Evolutionary conservation across 2,329 filamentous ascomycete genomes (phyloP), one percentile per base, ranked within the genome.

Genomic region (Trichoderma koningii): DNA sequence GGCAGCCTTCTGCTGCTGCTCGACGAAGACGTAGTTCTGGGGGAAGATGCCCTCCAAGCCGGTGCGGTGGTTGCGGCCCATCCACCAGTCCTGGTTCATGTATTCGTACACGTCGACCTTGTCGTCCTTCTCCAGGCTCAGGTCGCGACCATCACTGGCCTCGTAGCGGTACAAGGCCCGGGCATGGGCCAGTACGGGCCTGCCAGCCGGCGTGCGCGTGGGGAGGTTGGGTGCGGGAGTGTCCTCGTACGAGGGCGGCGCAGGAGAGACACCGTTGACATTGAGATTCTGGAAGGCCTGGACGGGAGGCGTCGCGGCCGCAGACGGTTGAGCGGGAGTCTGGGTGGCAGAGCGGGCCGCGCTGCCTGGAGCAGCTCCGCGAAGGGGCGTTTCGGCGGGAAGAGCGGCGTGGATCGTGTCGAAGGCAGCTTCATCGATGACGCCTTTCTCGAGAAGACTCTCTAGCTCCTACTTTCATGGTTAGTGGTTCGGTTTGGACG

Each of bases 61-160:
- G 9, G 93, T 96, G 61, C 92, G 87, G 73, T 89, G 82, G 78
- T 96, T 97, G 71, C 86, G 87, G 70, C 94, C 94, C 83, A 92
- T 89, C 92, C 93, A 97, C 94, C 94, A 98, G 78, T 98, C 93
- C 68, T 89, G 87, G 78, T 98, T 98, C 89, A 97, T 95, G 81
- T 96, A 93, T 79, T 97, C 92, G 69, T 87, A 86, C 23, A 98
- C 90, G 66, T 87, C 85, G 70, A 98, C 83, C 69, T 84, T 83
- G 79, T 98, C 94, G 74, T 93, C 89, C 67, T 89, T 88, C 74
- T 92, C 87, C 66, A 98, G 87, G 2, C 86, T 87, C 68, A 96
- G 83, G 75, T 98, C 94, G 66, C 92, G 92, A 4, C 88, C 84
- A 75, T 97, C 93, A 47, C 89, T 76, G 9, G 89, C 91, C 41